Conservation (phyloP, 306 rosid species). For the Sicyos edulis region DNA sequence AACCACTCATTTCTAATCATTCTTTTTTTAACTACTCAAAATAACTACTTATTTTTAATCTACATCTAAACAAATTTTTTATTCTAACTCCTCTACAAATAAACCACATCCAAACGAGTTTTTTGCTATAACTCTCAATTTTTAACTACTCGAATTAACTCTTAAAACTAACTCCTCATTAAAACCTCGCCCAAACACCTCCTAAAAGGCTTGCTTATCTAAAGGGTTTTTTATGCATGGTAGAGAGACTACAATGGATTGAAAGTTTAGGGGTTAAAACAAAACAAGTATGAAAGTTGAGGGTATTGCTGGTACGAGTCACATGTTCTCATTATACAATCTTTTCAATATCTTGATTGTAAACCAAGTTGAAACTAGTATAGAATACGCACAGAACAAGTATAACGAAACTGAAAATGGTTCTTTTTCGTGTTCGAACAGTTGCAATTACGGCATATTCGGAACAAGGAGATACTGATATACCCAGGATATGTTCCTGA, state of each 20-base stretch:
- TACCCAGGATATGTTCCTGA: constrained; percentile 84
- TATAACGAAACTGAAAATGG: neutral
- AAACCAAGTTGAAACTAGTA: neutral
- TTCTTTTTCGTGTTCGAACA: constrained; percentile 30
- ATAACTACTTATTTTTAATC: no score
- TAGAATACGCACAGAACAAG: neutral
- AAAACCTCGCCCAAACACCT: no score
- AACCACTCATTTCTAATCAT: no score
- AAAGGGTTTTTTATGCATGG: neutral
- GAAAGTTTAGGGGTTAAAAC: neutral
- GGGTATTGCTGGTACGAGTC: neutral
- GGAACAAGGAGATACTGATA: constrained; percentile 56
- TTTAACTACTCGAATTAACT: no score
- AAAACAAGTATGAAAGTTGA: neutral
- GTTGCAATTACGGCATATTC: constrained; percentile 66
- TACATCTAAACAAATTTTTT: no score
- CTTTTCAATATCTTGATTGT: neutral
- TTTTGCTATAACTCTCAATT: no score
- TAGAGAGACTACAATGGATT: neutral
- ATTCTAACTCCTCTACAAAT: no score
- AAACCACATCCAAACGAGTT: no score
- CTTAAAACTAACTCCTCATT: no score
- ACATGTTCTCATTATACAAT: neutral
- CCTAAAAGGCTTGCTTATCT: neutral
- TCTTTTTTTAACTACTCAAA: no score